A percentile compares a stretch with the other conserved stretches of the same genome.
These are phyloP conservation scores for Cajanus cajan DNA, from an alignment of 306 rosid species.

Conservation along the genomic window DNA sequence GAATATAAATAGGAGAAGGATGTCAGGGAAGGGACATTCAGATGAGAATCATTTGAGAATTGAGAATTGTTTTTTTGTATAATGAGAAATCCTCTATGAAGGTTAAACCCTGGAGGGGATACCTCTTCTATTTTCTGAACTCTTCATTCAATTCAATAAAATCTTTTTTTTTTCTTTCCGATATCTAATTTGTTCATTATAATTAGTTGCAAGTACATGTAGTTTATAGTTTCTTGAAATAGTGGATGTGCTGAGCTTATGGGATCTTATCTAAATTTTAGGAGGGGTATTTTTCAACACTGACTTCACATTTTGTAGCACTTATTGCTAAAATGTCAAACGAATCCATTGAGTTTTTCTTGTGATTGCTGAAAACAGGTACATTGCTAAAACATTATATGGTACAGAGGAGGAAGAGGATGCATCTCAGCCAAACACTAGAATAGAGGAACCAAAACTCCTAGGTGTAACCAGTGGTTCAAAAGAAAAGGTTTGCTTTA, in stretches of 20 bases:
- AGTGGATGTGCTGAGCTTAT: neutral
- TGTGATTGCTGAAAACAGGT: conserved; percentile 55
- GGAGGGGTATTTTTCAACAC: neutral
- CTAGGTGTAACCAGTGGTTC: conserved; percentile 70
- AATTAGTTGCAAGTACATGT: neutral
- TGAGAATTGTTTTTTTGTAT: neutral
- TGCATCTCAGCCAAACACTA: conserved; percentile 32
- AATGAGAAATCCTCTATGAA: neutral
- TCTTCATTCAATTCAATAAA: neutral
- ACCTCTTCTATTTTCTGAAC: neutral
- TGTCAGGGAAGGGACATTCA: neutral
- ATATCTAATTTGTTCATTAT: neutral
- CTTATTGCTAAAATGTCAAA: neutral
- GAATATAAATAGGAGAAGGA: neutral
- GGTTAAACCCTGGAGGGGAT: neutral
- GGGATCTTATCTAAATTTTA: neutral
- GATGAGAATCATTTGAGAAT: neutral
- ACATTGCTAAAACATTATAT: conserved; percentile 79
- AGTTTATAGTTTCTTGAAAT: neutral
- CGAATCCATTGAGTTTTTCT: neutral
- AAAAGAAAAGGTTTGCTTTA: conserved; percentile 64
- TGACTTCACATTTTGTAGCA: neutral
- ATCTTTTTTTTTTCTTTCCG: neutral
- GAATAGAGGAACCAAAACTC: conserved; percentile 69
- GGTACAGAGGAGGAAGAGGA: conserved; percentile 75